A percentile compares a stretch with the other conserved stretches of the same genome.
Evolutionary conservation across 768 basidiomycete genomes (phyloP).

Genomic region (Hypholoma sublateritium): DNA sequence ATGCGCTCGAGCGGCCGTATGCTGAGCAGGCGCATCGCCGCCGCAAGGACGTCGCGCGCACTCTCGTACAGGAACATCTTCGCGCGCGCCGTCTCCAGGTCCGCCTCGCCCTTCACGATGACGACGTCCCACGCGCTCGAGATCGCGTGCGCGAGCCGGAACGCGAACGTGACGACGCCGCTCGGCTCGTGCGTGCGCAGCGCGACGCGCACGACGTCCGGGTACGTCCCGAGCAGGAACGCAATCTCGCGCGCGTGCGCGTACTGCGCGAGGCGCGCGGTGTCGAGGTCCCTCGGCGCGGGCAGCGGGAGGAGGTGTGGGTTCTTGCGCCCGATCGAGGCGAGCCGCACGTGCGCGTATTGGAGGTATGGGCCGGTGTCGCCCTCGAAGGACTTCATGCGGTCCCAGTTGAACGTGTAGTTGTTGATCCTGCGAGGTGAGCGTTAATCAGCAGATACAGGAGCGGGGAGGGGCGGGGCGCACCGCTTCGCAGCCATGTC

Average conservation of each 20-base stretch:
- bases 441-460: background rate
- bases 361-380: constrained; percentile 96
- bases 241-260: constrained; percentile 80
- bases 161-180: constrained; percentile 87
- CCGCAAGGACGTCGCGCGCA: constrained; percentile 87
- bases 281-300: constrained; percentile 63
- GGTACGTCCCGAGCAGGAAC: constrained; percentile 87
- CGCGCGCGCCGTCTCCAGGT: constrained; percentile 75
- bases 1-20: constrained; percentile 91
- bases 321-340: constrained; percentile 91
- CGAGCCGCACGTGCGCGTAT: constrained; percentile 92
- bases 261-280: constrained; percentile 63
- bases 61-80: constrained; percentile 87
- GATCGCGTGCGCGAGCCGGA: constrained; percentile 85
- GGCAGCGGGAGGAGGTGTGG: constrained; percentile 82
- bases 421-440: constrained; percentile 77
- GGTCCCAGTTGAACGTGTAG: constrained; percentile 92
- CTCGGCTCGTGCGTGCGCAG: constrained; percentile 86
- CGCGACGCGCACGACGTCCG: constrained; percentile 86
- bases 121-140: constrained; percentile 91
- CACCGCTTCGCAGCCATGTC: constrained; percentile 95
- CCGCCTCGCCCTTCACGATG: constrained; percentile 80
- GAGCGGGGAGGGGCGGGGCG: constrained; percentile 14
- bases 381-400: constrained; percentile 94
- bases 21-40: constrained; percentile 85